Evolutionary conservation across 1,284 basidiomycete species (phyloP), one percentile per base, ranked within the genome.

Genomic region (Termitomyces sp.): DNA sequence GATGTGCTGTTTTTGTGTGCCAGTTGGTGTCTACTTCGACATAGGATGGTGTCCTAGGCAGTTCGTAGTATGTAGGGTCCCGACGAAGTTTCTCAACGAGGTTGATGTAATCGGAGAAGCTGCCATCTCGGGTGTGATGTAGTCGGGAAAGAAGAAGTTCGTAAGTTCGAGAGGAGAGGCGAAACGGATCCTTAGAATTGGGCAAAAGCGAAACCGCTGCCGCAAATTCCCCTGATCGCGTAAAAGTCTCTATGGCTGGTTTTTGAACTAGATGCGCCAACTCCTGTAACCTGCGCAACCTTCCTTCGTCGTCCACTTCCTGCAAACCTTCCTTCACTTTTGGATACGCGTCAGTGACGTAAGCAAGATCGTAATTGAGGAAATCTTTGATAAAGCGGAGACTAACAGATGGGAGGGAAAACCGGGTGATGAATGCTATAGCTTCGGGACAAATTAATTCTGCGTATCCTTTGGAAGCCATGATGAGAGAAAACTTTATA

Each of bases 181-280:
- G 59, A 39, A 66, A 67, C 28, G 57, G 55, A n/a, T 61, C 55
- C 10, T 45, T 28, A 2, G 54, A 57, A 24, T 63, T 62, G 13
- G 72, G 72, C 7, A 78, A 61, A 19, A 76, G 61, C n/a, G 62
- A 56, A 5, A 75, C 19, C 13, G 73, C 74, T 34, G 65, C 64
- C 1, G 68, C 62, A 8, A 74, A 53, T 21, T 67, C 61, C 1
- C 66, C 64, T 8, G 67, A 65, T 33, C 58, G 60, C 5, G 67
- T 66, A 7, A 70, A 62, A 45, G 44, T 55, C 15, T 62, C 61
- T 15, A 70, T 55, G n/a, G 66, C 66, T 15, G 52, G 47, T 9
- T 61, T 61, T 44, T 64, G 63, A 17, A 65, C 31, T 30, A 61
- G 52, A n/a, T 46, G 49, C n/a, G 41, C 52, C 40, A 53, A 41